phyloP scores from a whole-genome alignment of 805 yeast species.

The Schizosaccharomyces cryophilus region DNA sequence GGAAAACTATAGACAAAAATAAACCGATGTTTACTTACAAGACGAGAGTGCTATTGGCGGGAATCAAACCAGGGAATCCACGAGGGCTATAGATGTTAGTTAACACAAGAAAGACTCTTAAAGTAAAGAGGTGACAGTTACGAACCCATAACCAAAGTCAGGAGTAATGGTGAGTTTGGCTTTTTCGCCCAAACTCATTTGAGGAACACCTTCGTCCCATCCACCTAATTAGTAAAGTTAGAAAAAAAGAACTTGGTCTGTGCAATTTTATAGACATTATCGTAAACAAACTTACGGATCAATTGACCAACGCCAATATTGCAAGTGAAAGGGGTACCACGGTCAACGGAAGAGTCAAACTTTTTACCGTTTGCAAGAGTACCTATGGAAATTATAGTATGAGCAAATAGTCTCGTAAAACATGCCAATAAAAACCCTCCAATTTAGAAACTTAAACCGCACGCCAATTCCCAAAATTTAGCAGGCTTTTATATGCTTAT shows the following conservation, averaged over 20 bases:
- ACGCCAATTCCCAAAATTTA: not conserved
- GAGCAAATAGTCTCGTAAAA: slow-evolving; percentile 14
- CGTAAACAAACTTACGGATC: slow-evolving; percentile 22
- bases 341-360: slow-evolving; percentile 84
- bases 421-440: not conserved
- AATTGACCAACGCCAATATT: slow-evolving; percentile 89
- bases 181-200: slow-evolving; percentile 77
- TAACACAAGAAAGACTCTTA: too few species aligned
- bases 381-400: slow-evolving; percentile 68
- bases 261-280: too few species aligned
- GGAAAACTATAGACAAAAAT: not conserved
- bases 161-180: slow-evolving; percentile 85
- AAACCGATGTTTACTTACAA: slow-evolving; percentile 17
- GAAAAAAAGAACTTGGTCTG: not conserved
- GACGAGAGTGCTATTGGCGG: slow-evolving; percentile 82
- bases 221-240: slow-evolving; percentile 19
- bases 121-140: too few species aligned
- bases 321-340: slow-evolving; percentile 89
- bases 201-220: slow-evolving; percentile 89
- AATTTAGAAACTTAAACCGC: not conserved
- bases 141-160: slow-evolving; percentile 51
- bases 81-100: slow-evolving; percentile 24
- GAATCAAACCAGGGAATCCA: slow-evolving; percentile 91
- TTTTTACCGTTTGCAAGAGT: slow-evolving; percentile 86
- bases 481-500: not conserved